Evolutionary conservation across 805 yeast genomes (phyloP).

Genomic region (Candida caryicola): DNA sequence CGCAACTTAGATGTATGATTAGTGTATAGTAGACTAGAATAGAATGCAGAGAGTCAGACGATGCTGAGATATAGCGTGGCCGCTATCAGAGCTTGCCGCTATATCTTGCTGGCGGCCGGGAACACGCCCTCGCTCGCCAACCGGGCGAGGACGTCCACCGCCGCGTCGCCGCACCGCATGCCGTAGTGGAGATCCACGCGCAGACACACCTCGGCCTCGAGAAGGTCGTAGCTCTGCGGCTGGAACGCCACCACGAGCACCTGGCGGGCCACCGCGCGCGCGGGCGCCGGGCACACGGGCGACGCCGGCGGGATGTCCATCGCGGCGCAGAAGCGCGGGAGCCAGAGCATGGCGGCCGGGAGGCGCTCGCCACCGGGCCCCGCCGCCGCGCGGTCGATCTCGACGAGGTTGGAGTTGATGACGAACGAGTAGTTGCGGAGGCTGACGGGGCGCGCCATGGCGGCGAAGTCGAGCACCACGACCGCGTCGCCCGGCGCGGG

Average conservation of each 20-base stretch:
- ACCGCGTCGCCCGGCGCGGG: not conserved
- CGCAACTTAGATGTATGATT: too few relatives aligned
- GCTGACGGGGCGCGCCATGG: not conserved
- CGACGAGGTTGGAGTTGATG: conserved; percentile 6
- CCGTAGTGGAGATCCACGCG: conserved; percentile 16
- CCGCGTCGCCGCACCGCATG: conserved; percentile 12
- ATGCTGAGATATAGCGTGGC: too few relatives aligned
- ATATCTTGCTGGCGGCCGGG: not conserved
- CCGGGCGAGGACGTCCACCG: conserved; percentile 4
- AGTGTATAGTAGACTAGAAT: too few relatives aligned
- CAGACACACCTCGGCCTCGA: conserved; percentile 7
- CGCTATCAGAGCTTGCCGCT: too few relatives aligned
- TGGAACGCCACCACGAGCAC: not conserved
- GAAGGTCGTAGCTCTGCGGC: not conserved
- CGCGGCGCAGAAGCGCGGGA: conserved; percentile 15
- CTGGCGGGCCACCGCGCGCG: not conserved
- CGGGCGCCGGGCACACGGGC: not conserved
- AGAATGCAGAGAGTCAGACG: too few relatives aligned
- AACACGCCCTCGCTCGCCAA: conserved; percentile 1
- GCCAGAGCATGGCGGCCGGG: conserved; percentile 15
- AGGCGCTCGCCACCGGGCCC: not conserved
- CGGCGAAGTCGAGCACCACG: conserved; percentile 3
- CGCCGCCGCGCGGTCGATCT: not conserved
- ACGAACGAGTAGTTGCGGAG: not conserved
- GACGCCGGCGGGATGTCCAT: conserved; percentile 5